These are phyloP conservation scores for Neofusicoccum laricinum DNA, from an alignment of 2,329 filamentous ascomycete genomes.

Conservation along the genomic window DNA sequence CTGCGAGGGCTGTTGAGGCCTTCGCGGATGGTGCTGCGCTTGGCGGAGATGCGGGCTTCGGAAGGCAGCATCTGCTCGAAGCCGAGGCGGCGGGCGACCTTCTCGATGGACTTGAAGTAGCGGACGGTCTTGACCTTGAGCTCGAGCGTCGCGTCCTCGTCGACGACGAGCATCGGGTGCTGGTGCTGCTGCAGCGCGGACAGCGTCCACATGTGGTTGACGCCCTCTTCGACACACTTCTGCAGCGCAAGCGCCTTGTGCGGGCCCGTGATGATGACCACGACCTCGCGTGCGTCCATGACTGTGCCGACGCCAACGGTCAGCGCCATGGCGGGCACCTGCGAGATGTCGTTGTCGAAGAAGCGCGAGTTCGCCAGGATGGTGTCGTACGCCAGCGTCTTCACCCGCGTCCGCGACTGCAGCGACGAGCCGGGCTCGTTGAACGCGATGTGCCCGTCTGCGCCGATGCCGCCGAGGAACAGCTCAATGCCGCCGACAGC, in stretches of 20 bases:
- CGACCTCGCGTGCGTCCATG: constrained; percentile 75
- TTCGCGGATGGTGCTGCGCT: constrained; percentile 34
- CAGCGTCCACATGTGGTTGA: constrained; percentile 90
- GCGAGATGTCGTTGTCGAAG: constrained; percentile 67
- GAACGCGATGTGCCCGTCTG: constrained; percentile 86
- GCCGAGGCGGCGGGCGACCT: constrained; percentile 43
- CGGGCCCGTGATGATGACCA: constrained; percentile 77
- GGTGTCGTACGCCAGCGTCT: constrained; percentile 84
- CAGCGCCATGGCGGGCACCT: constrained; percentile 77
- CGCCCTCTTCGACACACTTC: constrained; percentile 74
- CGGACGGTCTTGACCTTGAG: constrained; percentile 45
- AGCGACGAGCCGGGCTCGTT: constrained; percentile 84
- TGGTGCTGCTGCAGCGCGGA: constrained; percentile 77
- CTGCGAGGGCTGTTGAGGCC: constrained; percentile 19
- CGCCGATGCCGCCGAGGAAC: constrained; percentile 80
- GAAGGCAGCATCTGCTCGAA: constrained; percentile 41
- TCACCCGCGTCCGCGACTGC: constrained; percentile 74
- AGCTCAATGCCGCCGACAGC: constrained; percentile 76
- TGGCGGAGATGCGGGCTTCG: constrained; percentile 25
- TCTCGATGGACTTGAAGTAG: constrained; percentile 52
- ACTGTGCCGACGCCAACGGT: constrained; percentile 84
- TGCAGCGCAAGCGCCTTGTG: constrained; percentile 79
- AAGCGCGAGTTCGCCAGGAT: constrained; percentile 83
- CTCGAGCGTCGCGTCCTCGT: constrained; percentile 64
- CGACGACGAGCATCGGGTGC: constrained; percentile 77